Conservation (phyloP, 352 stramenopile genomes). For the Phytopythium montanum region DNA sequence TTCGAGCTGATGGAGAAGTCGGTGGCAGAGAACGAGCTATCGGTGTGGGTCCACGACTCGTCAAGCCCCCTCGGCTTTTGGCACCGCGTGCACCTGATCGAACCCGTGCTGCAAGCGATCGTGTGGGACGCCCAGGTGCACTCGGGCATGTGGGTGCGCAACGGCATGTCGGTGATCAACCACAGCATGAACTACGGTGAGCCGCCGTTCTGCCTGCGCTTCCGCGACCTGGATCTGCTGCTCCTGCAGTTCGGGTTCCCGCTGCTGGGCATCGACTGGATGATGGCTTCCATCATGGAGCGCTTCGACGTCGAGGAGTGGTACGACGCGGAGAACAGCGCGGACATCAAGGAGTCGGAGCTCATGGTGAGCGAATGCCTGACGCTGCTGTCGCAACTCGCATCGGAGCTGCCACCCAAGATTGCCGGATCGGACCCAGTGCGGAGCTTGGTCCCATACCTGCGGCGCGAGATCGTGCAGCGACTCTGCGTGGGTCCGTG, state of each 20-base stretch:
- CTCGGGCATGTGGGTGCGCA: conserved; percentile 79
- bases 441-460: conserved; percentile 60
- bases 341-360: conserved; percentile 47
- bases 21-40: conserved; percentile 19
- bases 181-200: conserved; percentile 90
- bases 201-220: conserved; percentile 79
- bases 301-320: conserved; percentile 67
- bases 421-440: conserved; percentile 40
- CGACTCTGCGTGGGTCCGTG: conserved; percentile 78
- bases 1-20: conserved; percentile 41
- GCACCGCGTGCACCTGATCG: conserved; percentile 77
- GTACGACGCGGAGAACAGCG: conserved; percentile 40
- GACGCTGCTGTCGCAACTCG: conserved; percentile 67
- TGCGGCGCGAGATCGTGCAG: conserved; percentile 76
- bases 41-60: conserved; percentile 55
- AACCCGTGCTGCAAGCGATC: conserved; percentile 74
- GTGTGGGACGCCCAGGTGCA: conserved; percentile 88
- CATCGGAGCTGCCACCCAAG: conserved; percentile 72
- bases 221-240: conserved; percentile 80
- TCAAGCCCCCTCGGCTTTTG: conserved; percentile 71
- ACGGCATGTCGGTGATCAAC: conserved; percentile 81
- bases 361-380: conserved; percentile 83
- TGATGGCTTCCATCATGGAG: conserved; percentile 69
- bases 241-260: conserved; percentile 79
- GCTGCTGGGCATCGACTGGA: conserved; percentile 67